phyloP scores from a whole-genome alignment of 768 basidiomycete species.

The Suillus fuscotomentosus region DNA sequence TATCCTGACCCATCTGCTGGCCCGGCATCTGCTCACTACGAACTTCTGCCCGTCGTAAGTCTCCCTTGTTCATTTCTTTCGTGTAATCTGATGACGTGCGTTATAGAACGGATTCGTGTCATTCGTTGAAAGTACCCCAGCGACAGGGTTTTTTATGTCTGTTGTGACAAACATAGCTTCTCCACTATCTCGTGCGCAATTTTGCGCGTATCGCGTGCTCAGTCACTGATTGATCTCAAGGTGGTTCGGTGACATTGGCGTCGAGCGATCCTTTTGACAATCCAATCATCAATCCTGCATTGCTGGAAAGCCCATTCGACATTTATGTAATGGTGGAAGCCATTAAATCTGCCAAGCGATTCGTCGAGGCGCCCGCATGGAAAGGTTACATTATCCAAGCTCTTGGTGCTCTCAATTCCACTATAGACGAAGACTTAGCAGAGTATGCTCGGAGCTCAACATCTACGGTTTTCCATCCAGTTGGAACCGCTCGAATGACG shows the following conservation, averaged over 20 bases:
- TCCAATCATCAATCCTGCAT: not conserved
- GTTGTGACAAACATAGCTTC: not conserved
- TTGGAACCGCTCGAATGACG: not conserved
- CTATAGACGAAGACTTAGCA: not conserved
- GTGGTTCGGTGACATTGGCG: not conserved
- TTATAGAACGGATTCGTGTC: not conserved
- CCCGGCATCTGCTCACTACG: not conserved
- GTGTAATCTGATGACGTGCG: not conserved
- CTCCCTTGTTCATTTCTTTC: not conserved
- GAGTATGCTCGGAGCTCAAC: not conserved
- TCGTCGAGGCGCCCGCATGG: not conserved
- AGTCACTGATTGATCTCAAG: not conserved
- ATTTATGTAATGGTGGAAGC: not conserved
- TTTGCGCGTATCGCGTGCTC: not conserved
- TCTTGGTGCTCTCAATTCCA: not conserved
- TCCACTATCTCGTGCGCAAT: not conserved
- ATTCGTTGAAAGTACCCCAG: not conserved
- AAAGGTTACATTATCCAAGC: not conserved
- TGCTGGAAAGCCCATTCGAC: not conserved
- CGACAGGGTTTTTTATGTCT: not conserved
- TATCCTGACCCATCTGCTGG: not conserved
- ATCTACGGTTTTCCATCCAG: not conserved
- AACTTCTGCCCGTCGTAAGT: not conserved
- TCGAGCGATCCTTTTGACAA: not conserved
- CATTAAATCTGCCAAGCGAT: not conserved